These are phyloP conservation scores for Orbilia brochopaga DNA, from an alignment of 2,329 filamentous ascomycete genomes.

Conservation along the genomic window DNA sequence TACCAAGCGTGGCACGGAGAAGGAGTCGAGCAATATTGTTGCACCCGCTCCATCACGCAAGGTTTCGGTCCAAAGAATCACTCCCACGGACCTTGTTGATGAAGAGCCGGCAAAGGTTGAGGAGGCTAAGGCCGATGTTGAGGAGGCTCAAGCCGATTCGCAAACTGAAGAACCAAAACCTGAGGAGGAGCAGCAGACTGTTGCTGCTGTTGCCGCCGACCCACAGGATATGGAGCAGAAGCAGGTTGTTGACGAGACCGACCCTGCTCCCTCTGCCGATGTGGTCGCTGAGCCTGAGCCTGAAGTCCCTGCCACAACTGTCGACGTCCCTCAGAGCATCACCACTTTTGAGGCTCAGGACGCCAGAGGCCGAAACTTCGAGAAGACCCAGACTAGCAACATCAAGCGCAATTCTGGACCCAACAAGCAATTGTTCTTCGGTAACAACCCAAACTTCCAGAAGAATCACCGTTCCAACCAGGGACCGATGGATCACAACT, in stretches of 20 bases:
- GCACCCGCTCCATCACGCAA: constrained; percentile 44
- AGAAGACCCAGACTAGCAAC: constrained; percentile 1
- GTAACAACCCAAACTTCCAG: not conserved
- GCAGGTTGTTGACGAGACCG: not conserved
- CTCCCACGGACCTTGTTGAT: not conserved
- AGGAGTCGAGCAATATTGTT: constrained; percentile 36
- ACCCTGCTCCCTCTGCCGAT: not conserved
- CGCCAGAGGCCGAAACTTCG: constrained; percentile 12
- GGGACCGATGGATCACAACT: not conserved
- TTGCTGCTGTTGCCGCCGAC: not conserved
- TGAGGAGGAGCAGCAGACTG: too few species aligned
- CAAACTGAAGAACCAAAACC: not conserved
- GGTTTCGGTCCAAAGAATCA: constrained; percentile 26
- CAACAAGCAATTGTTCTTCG: constrained; percentile 15
- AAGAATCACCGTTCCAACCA: constrained; percentile 27
- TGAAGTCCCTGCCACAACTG: not conserved
- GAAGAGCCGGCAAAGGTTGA: constrained; percentile 1
- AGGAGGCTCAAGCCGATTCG: not conserved
- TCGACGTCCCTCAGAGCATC: constrained; percentile 8
- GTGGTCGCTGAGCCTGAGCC: not conserved
- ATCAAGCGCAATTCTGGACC: constrained; percentile 10
- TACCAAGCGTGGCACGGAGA: not conserved
- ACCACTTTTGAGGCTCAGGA: constrained; percentile 5
- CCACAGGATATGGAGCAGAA: not conserved
- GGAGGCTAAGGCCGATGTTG: not conserved